Evolutionary conservation across 1,139 yeast genomes (phyloP).

Genomic region (Saccharomyces pastorianus): DNA sequence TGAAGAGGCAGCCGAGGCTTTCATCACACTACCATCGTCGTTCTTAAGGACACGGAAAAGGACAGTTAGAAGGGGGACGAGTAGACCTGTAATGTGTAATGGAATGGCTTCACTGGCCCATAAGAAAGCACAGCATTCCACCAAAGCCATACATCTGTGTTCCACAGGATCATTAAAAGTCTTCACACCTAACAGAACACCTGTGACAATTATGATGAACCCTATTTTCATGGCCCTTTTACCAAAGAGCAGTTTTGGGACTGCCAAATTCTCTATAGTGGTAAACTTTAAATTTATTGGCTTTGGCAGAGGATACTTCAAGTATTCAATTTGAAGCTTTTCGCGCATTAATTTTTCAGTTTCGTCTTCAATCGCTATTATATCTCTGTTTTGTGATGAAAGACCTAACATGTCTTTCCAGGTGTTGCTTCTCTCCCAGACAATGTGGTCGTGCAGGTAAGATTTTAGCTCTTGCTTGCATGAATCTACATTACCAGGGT

Average conservation of each 20-base stretch:
- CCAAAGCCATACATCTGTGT: slow-evolving; percentile 58
- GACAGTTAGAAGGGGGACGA: slow-evolving; percentile 52
- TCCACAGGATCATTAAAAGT: slow-evolving; percentile 56
- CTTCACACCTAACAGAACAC: slow-evolving; percentile 43
- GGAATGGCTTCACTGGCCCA: slow-evolving; percentile 79
- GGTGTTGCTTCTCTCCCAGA: slow-evolving; percentile 66
- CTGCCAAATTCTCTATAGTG: slow-evolving; percentile 25
- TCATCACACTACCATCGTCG: slow-evolving; percentile 45
- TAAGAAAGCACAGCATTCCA: slow-evolving; percentile 58
- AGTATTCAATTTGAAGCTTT: slow-evolving; percentile 24
- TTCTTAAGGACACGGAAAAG: slow-evolving; percentile 50
- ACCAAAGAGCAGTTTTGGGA: slow-evolving; percentile 36
- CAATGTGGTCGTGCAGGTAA: slow-evolving; percentile 61
- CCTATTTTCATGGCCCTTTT: slow-evolving; percentile 39
- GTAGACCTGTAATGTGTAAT: slow-evolving; percentile 55
- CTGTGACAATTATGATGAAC: slow-evolving; percentile 40
- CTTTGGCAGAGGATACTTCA: slow-evolving; percentile 26
- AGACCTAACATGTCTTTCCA: slow-evolving; percentile 67
- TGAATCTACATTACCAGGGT: slow-evolving; percentile 9
- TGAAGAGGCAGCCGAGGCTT: slow-evolving; percentile 46
- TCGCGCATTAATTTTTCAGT: slow-evolving; percentile 12
- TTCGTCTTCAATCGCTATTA: slow-evolving; percentile 12
- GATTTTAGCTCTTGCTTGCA: slow-evolving; percentile 42
- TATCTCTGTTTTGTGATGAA: slow-evolving; percentile 39
- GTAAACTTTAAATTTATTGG: slow-evolving; percentile 37